These are phyloP conservation scores for Metschnikowia amazonensis DNA, from an alignment of 805 yeast species.

Conservation along the genomic window DNA sequence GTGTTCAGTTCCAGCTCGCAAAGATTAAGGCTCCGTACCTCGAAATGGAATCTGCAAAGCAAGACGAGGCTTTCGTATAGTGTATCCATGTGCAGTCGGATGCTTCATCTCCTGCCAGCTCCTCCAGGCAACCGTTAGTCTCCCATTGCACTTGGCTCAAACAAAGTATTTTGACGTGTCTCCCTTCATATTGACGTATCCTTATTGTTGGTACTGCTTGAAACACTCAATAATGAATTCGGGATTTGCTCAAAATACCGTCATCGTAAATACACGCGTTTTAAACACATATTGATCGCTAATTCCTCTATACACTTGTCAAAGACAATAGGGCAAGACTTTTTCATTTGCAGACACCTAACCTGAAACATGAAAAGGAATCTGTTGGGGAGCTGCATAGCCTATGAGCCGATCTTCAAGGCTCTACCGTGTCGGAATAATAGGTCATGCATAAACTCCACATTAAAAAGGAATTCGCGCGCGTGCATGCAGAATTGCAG, in stretches of 20 bases:
- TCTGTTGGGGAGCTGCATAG: not conserved
- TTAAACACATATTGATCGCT: too few species aligned
- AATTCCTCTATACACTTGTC: too few species aligned
- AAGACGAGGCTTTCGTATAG: not conserved
- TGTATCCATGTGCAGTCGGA: not conserved
- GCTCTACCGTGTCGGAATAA: not conserved
- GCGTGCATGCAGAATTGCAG: constrained; percentile 1
- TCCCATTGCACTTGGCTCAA: too few species aligned
- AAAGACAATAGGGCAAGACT: too few species aligned
- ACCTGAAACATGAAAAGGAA: not conserved
- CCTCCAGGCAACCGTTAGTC: too few species aligned
- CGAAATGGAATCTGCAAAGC: not conserved
- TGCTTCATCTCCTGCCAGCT: not conserved
- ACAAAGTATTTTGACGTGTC: too few species aligned
- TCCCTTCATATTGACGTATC: too few species aligned
- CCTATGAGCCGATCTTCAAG: not conserved
- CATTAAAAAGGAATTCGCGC: not conserved
- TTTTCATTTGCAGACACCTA: too few species aligned
- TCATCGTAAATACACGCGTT: too few species aligned
- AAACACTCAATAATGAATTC: too few species aligned
- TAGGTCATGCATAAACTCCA: constrained; percentile 1
- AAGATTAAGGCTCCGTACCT: not conserved
- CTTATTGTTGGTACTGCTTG: too few species aligned
- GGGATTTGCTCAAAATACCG: too few species aligned
- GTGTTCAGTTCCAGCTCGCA: not conserved